phyloP scores from a whole-genome alignment of 2,329 filamentous ascomycete genomes.

The Fusarium graminum region DNA sequence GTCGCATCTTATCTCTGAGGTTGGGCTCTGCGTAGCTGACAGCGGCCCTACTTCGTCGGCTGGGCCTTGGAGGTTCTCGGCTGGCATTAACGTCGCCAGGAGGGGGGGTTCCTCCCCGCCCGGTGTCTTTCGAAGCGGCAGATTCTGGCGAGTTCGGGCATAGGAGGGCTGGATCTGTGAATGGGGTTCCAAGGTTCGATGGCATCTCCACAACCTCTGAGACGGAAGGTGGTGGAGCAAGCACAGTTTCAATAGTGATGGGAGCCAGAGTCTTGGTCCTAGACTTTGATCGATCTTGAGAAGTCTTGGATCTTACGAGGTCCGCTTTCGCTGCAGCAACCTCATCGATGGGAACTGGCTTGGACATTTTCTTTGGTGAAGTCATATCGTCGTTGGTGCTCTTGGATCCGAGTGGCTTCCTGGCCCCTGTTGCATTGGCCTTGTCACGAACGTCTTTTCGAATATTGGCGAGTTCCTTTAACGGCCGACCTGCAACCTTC shows the following conservation, averaged over 20 bases:
- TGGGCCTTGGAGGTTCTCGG: slow-evolving; percentile 72
- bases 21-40: slow-evolving; percentile 89
- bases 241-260: slow-evolving; percentile 38
- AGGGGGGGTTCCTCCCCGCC: slow-evolving; percentile 68
- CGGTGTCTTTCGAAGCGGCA: slow-evolving; percentile 52
- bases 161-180: slow-evolving; percentile 58
- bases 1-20: slow-evolving; percentile 84
- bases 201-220: slow-evolving; percentile 32
- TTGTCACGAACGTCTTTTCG: slow-evolving; percentile 58
- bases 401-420: slow-evolving; percentile 68
- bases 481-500: slow-evolving; percentile 57
- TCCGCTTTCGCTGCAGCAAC: slow-evolving; percentile 57
- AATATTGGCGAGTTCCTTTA: slow-evolving; percentile 61
- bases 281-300: slow-evolving; percentile 46
- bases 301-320: slow-evolving; percentile 47
- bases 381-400: slow-evolving; percentile 70
- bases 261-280: slow-evolving; percentile 48
- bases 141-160: slow-evolving; percentile 65
- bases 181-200: slow-evolving; percentile 46
- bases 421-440: slow-evolving; percentile 50
- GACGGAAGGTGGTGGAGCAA: slow-evolving; percentile 33
- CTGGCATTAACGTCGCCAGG: slow-evolving; percentile 68
- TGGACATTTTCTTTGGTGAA: slow-evolving; percentile 68
- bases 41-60: slow-evolving; percentile 73
- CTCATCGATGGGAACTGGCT: slow-evolving; percentile 54